A percentile compares a stretch with the other conserved stretches of the same genome.
phyloP scores from a whole-genome alignment of 495 filamentous ascomycete genomes.

The Mytilinidion resinicola region DNA sequence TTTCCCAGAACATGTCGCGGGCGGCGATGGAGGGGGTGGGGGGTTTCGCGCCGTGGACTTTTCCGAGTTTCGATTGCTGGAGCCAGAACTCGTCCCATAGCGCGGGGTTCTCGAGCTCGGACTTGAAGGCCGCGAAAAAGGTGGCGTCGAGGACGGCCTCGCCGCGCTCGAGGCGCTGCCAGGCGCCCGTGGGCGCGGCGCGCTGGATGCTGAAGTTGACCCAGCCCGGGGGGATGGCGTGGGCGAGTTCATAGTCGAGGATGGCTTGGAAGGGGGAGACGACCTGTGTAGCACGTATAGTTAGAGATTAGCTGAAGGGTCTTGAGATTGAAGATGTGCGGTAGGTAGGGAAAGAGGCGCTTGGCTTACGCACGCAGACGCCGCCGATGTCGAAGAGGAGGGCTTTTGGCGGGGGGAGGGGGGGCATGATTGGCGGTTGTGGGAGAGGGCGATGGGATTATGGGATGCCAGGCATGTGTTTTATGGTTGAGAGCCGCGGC shows the following conservation, averaged over 20 bases:
- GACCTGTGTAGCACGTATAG: slow-evolving; percentile 51
- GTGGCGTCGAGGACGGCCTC: slow-evolving; percentile 45
- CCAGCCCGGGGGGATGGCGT: slow-evolving; percentile 77
- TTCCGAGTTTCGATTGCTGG: slow-evolving; percentile 29
- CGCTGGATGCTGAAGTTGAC: slow-evolving; percentile 82
- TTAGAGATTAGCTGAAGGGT: neutral
- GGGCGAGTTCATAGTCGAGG: slow-evolving; percentile 71
- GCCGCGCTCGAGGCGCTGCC: slow-evolving; percentile 60
- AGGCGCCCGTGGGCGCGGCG: slow-evolving; percentile 71
- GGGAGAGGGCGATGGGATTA: too few relatives aligned
- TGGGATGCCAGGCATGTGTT: too few relatives aligned
- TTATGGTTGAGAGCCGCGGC: too few relatives aligned
- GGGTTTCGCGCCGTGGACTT: slow-evolving; percentile 40
- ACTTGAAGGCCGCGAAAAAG: slow-evolving; percentile 73
- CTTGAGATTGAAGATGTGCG: neutral
- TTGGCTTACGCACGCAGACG: slow-evolving; percentile 69
- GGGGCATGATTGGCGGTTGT: neutral
- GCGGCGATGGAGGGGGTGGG: slow-evolving; percentile 70
- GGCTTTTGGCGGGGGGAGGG: slow-evolving; percentile 54
- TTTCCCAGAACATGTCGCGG: slow-evolving; percentile 78
- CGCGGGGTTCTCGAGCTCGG: slow-evolving; percentile 57
- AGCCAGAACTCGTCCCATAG: slow-evolving; percentile 61
- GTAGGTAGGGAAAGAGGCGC: neutral
- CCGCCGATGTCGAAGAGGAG: slow-evolving; percentile 95
- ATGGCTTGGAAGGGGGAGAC: slow-evolving; percentile 89